Evolutionary conservation across 208 protist genomes (phyloP), one percentile per base, ranked within the genome.

Genomic region (Acanthamoeba sp.): DNA sequence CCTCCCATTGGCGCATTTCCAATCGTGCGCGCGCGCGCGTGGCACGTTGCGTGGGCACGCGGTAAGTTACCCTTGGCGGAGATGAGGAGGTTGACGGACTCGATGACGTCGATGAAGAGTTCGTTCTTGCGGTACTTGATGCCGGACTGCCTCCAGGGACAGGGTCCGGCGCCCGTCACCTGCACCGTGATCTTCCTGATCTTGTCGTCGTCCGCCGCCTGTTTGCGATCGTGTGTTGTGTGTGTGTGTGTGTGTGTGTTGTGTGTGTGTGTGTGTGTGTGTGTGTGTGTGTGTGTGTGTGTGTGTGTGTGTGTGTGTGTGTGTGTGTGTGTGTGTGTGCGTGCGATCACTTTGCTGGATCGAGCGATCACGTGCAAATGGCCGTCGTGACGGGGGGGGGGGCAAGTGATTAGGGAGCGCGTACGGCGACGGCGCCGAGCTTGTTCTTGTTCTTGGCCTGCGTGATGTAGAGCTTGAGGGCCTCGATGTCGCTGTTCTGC

Each of bases 61-160:
- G 45, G 52, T 29, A 93, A 34, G 6, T 66, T 91, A 92, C 97
- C 99, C 24, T 98, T 97, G 40, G 96, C 89, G 0, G 98, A 98
- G 94, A 99, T 97, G 14, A 99, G 96, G 27, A 99, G 95, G 95
- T 99, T 99, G 32, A 99, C 98, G 59, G 98, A 95, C 96, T 99
- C 99, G 48, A 99, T 95, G 7, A 99, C 99, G 95, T 99, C 99
- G 48, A 99, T 97, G 95, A 99, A 99, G 32, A 99, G 96, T 95
- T 99, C 98, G 96, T 99, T 99, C 59, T 98, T 98, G 36, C 97
- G 95, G 96, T 99, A 99, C 91, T 98, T 97, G 76, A 99, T 98
- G 45, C 98, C 98, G 38, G 98, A 97, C 32, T 96, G 96, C 34
- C 99, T 94, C 98, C 99, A 99, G 36, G 98, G 97, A 24, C 97